Percentiles rank a stretch among this genome's conserved stretches.
Evolutionary conservation across 139 green algal genomes (phyloP).

Genomic region (Coelastrella sp.): DNA sequence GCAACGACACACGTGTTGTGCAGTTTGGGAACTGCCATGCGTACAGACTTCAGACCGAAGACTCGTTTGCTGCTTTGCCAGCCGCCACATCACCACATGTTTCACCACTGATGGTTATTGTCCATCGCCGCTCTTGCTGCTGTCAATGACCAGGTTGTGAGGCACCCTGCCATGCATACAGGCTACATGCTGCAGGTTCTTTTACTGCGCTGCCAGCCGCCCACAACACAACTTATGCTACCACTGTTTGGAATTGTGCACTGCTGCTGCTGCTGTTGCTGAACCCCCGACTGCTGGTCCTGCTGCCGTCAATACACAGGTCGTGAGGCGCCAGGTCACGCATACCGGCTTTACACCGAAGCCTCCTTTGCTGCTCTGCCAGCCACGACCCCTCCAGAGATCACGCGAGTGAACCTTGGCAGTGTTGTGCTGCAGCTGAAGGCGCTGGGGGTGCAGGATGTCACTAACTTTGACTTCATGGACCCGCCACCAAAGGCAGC

Average conservation of each 20-base stretch:
- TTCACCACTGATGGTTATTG: too few relatives aligned
- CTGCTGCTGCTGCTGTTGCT: neutral
- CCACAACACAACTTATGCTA: neutral
- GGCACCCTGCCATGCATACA: neutral
- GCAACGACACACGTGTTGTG: too few relatives aligned
- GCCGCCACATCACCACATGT: too few relatives aligned
- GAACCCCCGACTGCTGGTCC: neutral
- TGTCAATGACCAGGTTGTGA: neutral
- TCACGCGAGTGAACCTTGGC: conserved; percentile 84
- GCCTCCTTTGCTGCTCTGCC: conserved; percentile 73
- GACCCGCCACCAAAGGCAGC: conserved; percentile 69
- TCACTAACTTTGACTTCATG: conserved; percentile 86
- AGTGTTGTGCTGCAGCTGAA: conserved; percentile 83
- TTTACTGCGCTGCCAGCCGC: neutral
- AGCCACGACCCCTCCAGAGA: conserved; percentile 86
- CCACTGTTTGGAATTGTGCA: neutral
- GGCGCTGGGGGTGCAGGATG: conserved; percentile 81
- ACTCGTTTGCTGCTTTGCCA: too few relatives aligned
- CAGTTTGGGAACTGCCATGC: too few relatives aligned
- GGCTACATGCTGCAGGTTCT: neutral
- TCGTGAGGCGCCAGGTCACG: conserved; percentile 88
- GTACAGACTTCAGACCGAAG: too few relatives aligned
- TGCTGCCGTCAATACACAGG: conserved; percentile 54
- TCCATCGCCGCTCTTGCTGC: neutral
- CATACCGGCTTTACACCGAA: conserved; percentile 95